These are phyloP conservation scores for Fraxinus angustifolia DNA, from an alignment of 305 asterid genomes.

Conservation along the genomic window DNA sequence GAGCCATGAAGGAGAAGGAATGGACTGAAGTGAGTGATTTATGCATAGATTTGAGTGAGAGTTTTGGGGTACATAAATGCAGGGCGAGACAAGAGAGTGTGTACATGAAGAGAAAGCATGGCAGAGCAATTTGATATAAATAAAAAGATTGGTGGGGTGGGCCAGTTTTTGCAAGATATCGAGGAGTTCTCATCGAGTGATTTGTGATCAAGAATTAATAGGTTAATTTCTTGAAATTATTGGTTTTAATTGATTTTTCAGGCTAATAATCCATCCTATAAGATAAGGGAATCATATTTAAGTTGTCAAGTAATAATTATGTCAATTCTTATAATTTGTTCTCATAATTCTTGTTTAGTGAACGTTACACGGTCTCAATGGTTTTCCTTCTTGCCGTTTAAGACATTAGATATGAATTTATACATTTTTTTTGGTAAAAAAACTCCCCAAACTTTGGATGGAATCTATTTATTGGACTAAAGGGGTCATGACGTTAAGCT, in stretches of 20 bases:
- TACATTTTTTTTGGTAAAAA: too few species aligned
- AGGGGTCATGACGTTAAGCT: neutral
- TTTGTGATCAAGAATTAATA: neutral
- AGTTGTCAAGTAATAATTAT: neutral
- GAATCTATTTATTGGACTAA: neutral
- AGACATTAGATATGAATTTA: neutral
- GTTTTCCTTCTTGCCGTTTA: neutral
- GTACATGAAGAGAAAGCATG: constrained; percentile 28
- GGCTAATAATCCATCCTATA: neutral
- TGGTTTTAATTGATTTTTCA: neutral
- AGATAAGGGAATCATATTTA: neutral
- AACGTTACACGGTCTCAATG: neutral
- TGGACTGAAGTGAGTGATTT: neutral
- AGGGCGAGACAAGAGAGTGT: constrained; percentile 29
- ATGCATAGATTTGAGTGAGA: constrained; percentile 3
- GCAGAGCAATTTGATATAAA: constrained; percentile 32
- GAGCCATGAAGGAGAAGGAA: constrained; percentile 25
- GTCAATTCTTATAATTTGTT: neutral
- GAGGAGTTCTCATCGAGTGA: neutral
- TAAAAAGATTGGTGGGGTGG: constrained; percentile 23
- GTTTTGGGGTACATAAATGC: constrained; percentile 15
- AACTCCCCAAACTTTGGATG: neutral
- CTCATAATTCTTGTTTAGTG: neutral
- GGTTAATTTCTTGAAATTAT: neutral
- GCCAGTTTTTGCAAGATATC: constrained; percentile 16